Conservation (phyloP, 2,329 filamentous ascomycete species). For the Fusarium sp. region DNA sequence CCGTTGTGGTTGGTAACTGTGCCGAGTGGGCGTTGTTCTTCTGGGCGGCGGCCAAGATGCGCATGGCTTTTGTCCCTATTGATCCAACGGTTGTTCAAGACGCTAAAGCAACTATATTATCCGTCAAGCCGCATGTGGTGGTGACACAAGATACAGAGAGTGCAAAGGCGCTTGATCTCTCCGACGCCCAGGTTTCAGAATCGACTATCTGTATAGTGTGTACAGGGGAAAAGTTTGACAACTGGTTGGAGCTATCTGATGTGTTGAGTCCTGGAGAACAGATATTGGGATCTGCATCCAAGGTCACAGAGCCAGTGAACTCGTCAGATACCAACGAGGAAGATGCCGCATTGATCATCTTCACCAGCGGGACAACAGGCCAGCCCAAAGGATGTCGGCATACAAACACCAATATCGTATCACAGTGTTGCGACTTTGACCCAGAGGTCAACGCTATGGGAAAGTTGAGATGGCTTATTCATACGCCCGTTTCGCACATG, state of each 20-base stretch:
- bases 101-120: slow-evolving; percentile 39
- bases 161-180: slow-evolving; percentile 36
- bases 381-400: slow-evolving; percentile 60
- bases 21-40: slow-evolving; percentile 56
- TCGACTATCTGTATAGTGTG: slow-evolving; percentile 45
- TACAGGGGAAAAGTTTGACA: slow-evolving; percentile 21
- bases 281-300: not conserved
- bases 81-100: slow-evolving; percentile 49
- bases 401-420: slow-evolving; percentile 56
- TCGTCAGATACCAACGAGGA: not conserved
- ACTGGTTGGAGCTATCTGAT: slow-evolving; percentile 41
- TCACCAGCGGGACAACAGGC: slow-evolving; percentile 64
- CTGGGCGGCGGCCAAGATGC: slow-evolving; percentile 53
- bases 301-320: not conserved
- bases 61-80: slow-evolving; percentile 52
- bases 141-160: slow-evolving; percentile 50
- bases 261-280: slow-evolving; percentile 8
- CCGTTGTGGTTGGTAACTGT: slow-evolving; percentile 53
- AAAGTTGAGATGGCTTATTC: slow-evolving; percentile 54
- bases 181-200: not conserved
- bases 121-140: slow-evolving; percentile 47
- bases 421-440: slow-evolving; percentile 54
- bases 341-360: slow-evolving; percentile 57
- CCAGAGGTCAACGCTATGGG: slow-evolving; percentile 48
- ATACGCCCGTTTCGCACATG: slow-evolving; percentile 55